Conservation (phyloP, 2,329 filamentous ascomycete species). For the Fusarium albosuccineum region DNA sequence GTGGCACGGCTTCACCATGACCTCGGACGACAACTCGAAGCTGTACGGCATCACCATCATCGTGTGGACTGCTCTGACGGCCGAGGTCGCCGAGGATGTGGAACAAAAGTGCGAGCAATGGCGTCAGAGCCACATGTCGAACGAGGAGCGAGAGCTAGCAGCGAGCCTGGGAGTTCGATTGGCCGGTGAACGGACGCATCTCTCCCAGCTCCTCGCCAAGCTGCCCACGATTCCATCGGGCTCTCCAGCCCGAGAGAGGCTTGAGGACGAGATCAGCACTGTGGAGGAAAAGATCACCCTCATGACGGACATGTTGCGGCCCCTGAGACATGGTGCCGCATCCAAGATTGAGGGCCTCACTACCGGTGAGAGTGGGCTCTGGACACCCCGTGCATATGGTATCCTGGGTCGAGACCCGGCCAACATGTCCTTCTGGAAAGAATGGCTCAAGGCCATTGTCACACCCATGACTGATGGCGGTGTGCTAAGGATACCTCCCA, state of each 20-base stretch:
- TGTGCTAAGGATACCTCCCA: conserved; percentile 84
- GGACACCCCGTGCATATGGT: conserved; percentile 94
- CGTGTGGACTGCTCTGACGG: conserved; percentile 90
- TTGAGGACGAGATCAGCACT: conserved; percentile 94
- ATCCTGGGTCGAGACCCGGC: conserved; percentile 87
- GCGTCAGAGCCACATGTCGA: conserved; percentile 90
- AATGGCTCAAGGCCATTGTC: conserved; percentile 94
- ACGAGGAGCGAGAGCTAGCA: conserved; percentile 90
- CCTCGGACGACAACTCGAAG: conserved; percentile 89
- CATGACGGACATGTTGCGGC: conserved; percentile 95
- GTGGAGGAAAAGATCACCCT: conserved; percentile 97
- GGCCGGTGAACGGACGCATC: conserved; percentile 86
- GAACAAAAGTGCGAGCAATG: conserved; percentile 85
- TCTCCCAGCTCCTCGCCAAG: conserved; percentile 88
- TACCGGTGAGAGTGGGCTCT: conserved; percentile 93
- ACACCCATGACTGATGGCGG: conserved; percentile 95
- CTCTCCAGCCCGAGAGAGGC: conserved; percentile 80
- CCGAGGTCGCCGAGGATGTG: conserved; percentile 84
- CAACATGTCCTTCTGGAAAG: conserved; percentile 95
- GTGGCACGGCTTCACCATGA: conserved; percentile 99
- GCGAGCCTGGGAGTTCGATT: conserved; percentile 91
- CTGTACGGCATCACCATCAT: conserved; percentile 92
- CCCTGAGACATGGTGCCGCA: conserved; percentile 91
- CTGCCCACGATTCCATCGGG: conserved; percentile 85
- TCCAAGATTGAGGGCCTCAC: conserved; percentile 98